Base-by-base conservation (phyloP, 1,139 yeast genomes). In the Scheffersomyces illinoinensis region DNA sequence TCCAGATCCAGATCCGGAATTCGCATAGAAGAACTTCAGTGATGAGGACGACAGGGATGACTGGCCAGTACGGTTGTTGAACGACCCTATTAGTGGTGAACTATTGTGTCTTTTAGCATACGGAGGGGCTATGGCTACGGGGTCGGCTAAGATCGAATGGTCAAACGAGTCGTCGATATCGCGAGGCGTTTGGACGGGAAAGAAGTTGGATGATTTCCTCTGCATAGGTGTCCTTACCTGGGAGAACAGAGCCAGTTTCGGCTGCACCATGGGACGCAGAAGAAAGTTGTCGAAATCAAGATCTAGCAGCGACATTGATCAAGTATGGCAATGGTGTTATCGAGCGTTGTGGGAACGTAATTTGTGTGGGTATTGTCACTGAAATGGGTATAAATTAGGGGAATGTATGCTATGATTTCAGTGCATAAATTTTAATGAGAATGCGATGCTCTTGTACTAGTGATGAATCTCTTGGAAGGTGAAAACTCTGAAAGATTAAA, bases 151-250 rank as follows among this genome's bases (percentile, higher is more conserved):
- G 17, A 33, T 4, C 17, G 43, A 10, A 17, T 33, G 43, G 43
- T 33, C 43, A 33, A 33, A 33, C 17, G 43, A 33, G 43, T 33
- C 43, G 43, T 33, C 43, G 43, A 33, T 33, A 33, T 23, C 24
- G 19, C 24, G 26, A 6, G 51, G 51, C 21, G 51, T 48, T 48
- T 14, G 26, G 6, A 53, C 50, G 1, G 68, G 68, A 48, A 66
- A 66, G 63, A 66, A 66, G 57, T 65, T 66, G 55, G 68, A 65
- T 7, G 67, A 64, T 53, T 64, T 59, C 24, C 67, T 39, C 50
- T 60, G 66, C 47, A 55, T 48, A 7, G 51, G 51, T 10, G 51
- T 48, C n/a, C 24, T 48, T 17, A 24, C 43, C 17, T 33, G 43
- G 43, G 43, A 33, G 10, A 33, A 33, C 43, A 33, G 43, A 33